Conservation (phyloP, 495 filamentous ascomycete species). For the Sordaria brevicollis region DNA sequence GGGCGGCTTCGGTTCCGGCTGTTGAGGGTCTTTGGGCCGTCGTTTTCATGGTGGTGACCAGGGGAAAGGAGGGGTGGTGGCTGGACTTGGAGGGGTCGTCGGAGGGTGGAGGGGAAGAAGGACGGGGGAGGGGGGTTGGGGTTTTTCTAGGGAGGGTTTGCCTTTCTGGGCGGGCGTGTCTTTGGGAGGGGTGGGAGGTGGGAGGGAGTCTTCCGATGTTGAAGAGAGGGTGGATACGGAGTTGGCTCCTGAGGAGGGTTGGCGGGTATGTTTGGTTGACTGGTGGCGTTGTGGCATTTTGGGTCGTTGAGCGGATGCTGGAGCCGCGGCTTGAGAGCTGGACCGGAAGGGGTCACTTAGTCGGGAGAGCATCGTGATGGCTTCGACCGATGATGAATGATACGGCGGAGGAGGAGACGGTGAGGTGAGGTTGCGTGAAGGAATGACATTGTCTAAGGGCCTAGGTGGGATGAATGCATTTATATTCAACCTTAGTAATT, state of each 20-base stretch:
- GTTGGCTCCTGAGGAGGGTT: not conserved
- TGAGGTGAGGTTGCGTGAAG: not conserved
- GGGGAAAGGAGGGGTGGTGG: not conserved
- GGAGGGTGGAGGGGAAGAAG: not conserved
- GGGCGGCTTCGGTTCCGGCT: conserved; percentile 21
- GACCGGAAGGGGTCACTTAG: not conserved
- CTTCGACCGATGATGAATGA: too few species aligned
- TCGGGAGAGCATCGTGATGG: not conserved
- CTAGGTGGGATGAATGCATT: not conserved
- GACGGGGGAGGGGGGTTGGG: not conserved
- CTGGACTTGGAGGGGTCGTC: not conserved
- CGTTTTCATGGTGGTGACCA: not conserved
- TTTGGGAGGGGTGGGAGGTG: not conserved
- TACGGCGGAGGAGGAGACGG: not conserved
- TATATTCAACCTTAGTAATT: not conserved
- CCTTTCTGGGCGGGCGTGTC: not conserved
- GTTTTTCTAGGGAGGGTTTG: not conserved
- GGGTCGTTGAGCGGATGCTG: not conserved
- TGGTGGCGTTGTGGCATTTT: not conserved
- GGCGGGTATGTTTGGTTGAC: not conserved
- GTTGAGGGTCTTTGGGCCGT: conserved; percentile 17
- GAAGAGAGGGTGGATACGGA: not conserved
- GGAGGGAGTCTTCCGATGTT: not conserved
- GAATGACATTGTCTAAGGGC: not conserved
- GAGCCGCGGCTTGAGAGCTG: not conserved